Evolutionary conservation across 495 filamentous ascomycete species (phyloP).

Genomic region (Usnea hakonensis): DNA sequence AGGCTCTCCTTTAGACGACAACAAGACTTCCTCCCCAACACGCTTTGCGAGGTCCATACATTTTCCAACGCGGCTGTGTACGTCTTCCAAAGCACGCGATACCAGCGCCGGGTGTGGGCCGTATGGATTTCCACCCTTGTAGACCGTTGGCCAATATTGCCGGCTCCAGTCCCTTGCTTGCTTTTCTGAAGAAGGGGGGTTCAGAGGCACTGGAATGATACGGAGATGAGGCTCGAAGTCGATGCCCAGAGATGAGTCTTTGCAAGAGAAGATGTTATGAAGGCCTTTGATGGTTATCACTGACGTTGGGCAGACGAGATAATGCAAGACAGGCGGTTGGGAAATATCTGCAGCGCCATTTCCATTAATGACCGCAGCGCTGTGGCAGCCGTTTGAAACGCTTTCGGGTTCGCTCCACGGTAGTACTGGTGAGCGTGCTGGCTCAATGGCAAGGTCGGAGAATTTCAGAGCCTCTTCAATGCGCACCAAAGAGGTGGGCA

Average conservation of each 20-base stretch:
- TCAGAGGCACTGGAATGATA: conserved; percentile 58
- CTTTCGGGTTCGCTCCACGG: background rate
- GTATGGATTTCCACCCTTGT: conserved; percentile 74
- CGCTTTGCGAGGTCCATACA: conserved; percentile 64
- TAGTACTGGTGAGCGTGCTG: conserved; percentile 22
- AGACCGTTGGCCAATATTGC: conserved; percentile 79
- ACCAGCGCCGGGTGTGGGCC: conserved; percentile 60
- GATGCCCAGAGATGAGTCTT: conserved; percentile 27
- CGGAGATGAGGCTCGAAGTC: conserved; percentile 39
- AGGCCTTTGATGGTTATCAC: conserved; percentile 38
- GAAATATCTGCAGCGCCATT: conserved; percentile 1
- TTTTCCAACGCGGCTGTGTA: conserved; percentile 43
- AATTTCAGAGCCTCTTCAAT: conserved; percentile 15
- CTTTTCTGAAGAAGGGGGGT: conserved; percentile 62
- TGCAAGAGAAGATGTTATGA: conserved; percentile 30
- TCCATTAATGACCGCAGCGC: conserved; percentile 14
- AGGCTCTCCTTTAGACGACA: conserved; percentile 52
- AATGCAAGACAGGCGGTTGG: conserved; percentile 25
- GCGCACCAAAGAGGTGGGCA: conserved; percentile 46
- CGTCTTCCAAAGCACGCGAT: conserved; percentile 39
- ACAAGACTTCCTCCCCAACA: conserved; percentile 50
- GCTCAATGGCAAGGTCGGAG: background rate
- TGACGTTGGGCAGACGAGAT: conserved; percentile 38
- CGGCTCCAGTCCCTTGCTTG: conserved; percentile 72
- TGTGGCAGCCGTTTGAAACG: background rate